Evolutionary conservation across 371 early-diverging fungal genomes (phyloP).

Genomic region (Mortierella sp.): DNA sequence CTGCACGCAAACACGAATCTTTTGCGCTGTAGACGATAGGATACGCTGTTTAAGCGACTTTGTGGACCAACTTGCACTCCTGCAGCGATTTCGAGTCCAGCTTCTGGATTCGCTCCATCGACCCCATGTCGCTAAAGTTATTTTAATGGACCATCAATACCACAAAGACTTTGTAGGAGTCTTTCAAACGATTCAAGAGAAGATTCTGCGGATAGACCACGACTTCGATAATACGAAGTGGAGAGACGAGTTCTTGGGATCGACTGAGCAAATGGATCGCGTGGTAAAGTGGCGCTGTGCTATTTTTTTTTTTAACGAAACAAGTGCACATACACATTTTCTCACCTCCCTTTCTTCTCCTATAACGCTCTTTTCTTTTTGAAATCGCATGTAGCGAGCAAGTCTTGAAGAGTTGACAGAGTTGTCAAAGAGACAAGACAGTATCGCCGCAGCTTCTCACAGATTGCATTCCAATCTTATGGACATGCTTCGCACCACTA

Average conservation of each 20-base stretch:
- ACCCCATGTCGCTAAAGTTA: constrained; percentile 1
- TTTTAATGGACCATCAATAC: constrained; percentile 17
- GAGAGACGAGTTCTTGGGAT: constrained; percentile 15
- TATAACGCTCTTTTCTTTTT: background rate
- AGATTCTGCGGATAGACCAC: constrained; percentile 8
- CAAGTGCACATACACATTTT: background rate
- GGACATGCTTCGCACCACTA: background rate
- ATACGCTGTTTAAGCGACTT: constrained; percentile 20
- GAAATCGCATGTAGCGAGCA: constrained; percentile 17
- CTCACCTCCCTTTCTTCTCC: background rate
- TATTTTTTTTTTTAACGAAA: background rate
- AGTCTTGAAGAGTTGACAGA: constrained; percentile 13
- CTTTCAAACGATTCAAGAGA: constrained; percentile 18
- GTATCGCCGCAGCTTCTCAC: constrained; percentile 16
- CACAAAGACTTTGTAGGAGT: constrained; percentile 25
- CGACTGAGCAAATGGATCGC: constrained; percentile 1
- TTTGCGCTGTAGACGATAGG: constrained; percentile 6
- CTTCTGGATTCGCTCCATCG: constrained; percentile 9
- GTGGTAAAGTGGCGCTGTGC: constrained; percentile 6
- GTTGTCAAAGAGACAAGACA: constrained; percentile 7
- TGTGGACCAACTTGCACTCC: constrained; percentile 6
- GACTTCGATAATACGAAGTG: constrained; percentile 18
- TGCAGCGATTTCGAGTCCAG: constrained; percentile 12
- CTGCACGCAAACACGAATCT: background rate
- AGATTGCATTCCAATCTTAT: constrained; percentile 10